Base-by-base conservation (phyloP, 345 rosid genomes). In the Salix koriyanagi region DNA sequence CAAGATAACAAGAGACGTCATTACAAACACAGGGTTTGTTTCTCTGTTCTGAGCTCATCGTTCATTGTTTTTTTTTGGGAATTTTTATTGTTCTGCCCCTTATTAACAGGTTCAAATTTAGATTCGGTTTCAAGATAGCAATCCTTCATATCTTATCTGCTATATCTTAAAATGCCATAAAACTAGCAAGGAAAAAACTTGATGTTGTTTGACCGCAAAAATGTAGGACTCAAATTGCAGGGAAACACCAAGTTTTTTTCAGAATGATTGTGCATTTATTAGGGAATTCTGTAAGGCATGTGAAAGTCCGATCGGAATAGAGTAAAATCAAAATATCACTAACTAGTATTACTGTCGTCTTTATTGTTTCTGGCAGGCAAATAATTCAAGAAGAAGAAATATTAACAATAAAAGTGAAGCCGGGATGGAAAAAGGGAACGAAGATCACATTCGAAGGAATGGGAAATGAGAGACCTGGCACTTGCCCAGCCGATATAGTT, bases 401-500 rank as follows among this genome's bases (percentile, higher is more conserved):
- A 2, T 77, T 92, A 42, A 86, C 87, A 4, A 88, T 94, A 70
- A 82, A 90, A 74, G 93, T 94, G 79, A 88, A 91, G 86, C 86
- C 98, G 3, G 98, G 97, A 65, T 94, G 98, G 98, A 92, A 84
- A 79, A 83, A 79, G 16, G 97, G 97, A 61, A 94, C 97, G 0
- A 89, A 82, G 85, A 83, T 91, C 19, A 94, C 97, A 64, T 94
- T 94, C n/a, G 89, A 91, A 84, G 94, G 95, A 6, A 89, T 78
- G 88, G 97, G 92, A 36, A 89, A 85, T 37, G 94, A 94, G 85
- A 82, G 84, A 46, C 84, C 85, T n/a, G 93, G 94, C 1, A 68
- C 75, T 52, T 81, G 58, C n/a, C 87, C 96, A 0, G 91, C 95
- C 0, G 97, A 94, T 44, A 65, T 94, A 32, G 88, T 85, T 1